Conservation (phyloP, 257 asterid genomes). For the Parsonsia alboflavescens region DNA sequence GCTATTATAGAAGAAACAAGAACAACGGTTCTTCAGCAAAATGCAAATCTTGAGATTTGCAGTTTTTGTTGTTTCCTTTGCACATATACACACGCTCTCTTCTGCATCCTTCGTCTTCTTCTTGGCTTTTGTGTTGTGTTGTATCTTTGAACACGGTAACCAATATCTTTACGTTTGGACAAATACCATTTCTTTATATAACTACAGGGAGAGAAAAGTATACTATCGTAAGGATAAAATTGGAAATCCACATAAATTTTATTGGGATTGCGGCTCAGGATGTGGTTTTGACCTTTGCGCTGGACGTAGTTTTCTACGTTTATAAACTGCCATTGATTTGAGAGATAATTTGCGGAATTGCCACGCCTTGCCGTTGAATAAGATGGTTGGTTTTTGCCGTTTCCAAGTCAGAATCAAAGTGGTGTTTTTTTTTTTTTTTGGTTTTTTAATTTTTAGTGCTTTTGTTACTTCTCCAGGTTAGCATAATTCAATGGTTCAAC, state of each 20-base stretch:
- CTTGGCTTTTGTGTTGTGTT: constrained; percentile 27
- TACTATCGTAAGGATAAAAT: constrained; percentile 22
- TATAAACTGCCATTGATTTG: constrained; percentile 4
- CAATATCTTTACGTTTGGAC: constrained; percentile 57
- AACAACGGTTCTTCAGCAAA: constrained; percentile 31
- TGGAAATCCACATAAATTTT: background rate
- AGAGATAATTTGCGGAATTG: background rate
- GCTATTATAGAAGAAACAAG: background rate
- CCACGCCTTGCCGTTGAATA: constrained; percentile 3
- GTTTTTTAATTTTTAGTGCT: constrained; percentile 9
- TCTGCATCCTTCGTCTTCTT: constrained; percentile 1
- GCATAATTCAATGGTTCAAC: constrained; percentile 1
- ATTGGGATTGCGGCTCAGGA: constrained; percentile 46
- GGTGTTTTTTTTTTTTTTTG: background rate
- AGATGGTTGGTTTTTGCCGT: constrained; percentile 14
- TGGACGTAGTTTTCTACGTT: constrained; percentile 7
- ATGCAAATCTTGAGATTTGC: constrained; percentile 13
- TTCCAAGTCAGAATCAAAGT: constrained; percentile 34
- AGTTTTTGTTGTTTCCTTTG: constrained; percentile 4
- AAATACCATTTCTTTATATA: background rate
- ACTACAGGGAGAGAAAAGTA: background rate
- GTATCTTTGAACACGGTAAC: constrained; percentile 53
- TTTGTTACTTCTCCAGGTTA: background rate
- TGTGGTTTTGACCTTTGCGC: constrained; percentile 33
- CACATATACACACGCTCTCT: constrained; percentile 10